A percentile compares a stretch with the other conserved stretches of the same genome.
Evolutionary conservation across 2,329 filamentous ascomycete species (phyloP).

Genomic region (Magnaporthiopsis incrustans): DNA sequence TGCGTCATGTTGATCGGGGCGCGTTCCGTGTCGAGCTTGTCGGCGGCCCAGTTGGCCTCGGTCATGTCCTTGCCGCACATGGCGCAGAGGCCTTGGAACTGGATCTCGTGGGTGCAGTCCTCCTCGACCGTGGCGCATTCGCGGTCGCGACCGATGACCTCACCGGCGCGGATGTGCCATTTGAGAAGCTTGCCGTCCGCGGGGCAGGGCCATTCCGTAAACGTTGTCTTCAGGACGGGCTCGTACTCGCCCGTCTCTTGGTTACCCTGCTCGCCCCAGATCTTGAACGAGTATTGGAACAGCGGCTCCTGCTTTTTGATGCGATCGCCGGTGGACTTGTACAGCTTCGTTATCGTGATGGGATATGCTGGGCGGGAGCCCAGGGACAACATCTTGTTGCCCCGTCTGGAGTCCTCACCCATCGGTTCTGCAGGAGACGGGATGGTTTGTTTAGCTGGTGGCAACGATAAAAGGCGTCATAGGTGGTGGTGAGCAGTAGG

Average conservation of each 20-base stretch:
- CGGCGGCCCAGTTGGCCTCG: slow-evolving; percentile 75
- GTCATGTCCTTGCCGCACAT: slow-evolving; percentile 97
- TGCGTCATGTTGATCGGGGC: slow-evolving; percentile 94
- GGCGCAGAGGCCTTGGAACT: slow-evolving; percentile 84
- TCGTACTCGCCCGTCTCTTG: slow-evolving; percentile 49
- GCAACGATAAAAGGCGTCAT: neutral
- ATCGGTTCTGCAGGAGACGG: neutral
- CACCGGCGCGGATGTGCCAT: slow-evolving; percentile 67
- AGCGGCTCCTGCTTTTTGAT: slow-evolving; percentile 71
- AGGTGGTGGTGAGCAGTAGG: neutral
- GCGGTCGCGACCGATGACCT: slow-evolving; percentile 51
- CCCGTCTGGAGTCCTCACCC: slow-evolving; percentile 6
- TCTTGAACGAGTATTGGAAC: slow-evolving; percentile 82
- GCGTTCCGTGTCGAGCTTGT: slow-evolving; percentile 69
- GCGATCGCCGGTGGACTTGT: slow-evolving; percentile 66
- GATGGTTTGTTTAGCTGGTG: neutral
- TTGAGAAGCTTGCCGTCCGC: slow-evolving; percentile 69
- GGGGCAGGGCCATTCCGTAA: slow-evolving; percentile 73
- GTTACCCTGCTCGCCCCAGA: slow-evolving; percentile 68
- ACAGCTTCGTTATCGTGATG: slow-evolving; percentile 80
- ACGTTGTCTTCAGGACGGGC: slow-evolving; percentile 61
- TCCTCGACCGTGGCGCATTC: slow-evolving; percentile 73
- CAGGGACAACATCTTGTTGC: slow-evolving; percentile 32
- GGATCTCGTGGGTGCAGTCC: slow-evolving; percentile 81
- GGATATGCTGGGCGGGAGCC: slow-evolving; percentile 74